phyloP scores from a whole-genome alignment of 495 filamentous ascomycete genomes.

The Cladorrhinum samala region DNA sequence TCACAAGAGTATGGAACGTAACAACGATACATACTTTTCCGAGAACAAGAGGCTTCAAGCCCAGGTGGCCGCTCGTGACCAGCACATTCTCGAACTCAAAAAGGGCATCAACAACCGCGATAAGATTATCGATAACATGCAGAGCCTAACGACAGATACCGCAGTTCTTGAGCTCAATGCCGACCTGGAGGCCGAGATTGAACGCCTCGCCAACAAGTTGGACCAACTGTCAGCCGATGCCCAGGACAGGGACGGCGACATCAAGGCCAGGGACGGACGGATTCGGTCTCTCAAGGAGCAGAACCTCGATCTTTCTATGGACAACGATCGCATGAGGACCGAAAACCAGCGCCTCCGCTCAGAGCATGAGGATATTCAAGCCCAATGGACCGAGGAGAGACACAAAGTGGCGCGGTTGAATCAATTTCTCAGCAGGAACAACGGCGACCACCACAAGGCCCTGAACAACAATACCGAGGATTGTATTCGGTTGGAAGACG shows the following conservation, averaged over 20 bases:
- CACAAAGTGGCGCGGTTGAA: slow-evolving; percentile 26
- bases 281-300: slow-evolving; percentile 31
- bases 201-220: slow-evolving; percentile 27
- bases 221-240: slow-evolving; percentile 20
- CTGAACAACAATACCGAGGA: slow-evolving; percentile 24
- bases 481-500: slow-evolving; percentile 27
- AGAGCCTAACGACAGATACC: slow-evolving; percentile 26
- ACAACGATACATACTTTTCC: slow-evolving; percentile 42
- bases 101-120: slow-evolving; percentile 28
- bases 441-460: slow-evolving; percentile 20
- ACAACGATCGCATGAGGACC: slow-evolving; percentile 27
- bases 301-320: slow-evolving; percentile 27
- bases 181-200: slow-evolving; percentile 33
- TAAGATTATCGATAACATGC: slow-evolving; percentile 30
- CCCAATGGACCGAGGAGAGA: slow-evolving; percentile 23
- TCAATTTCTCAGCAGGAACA: slow-evolving; percentile 25
- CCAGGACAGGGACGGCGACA: slow-evolving; percentile 22
- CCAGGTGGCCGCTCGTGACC: slow-evolving; percentile 33
- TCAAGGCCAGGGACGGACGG: slow-evolving; percentile 19
- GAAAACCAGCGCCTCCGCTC: slow-evolving; percentile 27
- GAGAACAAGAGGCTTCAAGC: slow-evolving; percentile 41
- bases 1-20: slow-evolving; percentile 37
- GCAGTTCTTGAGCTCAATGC: slow-evolving; percentile 26
- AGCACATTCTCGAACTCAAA: slow-evolving; percentile 31
- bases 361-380: slow-evolving; percentile 21